These are phyloP conservation scores for Micractinium sp. DNA, from an alignment of 139 green algal genomes.

Conservation along the genomic window DNA sequence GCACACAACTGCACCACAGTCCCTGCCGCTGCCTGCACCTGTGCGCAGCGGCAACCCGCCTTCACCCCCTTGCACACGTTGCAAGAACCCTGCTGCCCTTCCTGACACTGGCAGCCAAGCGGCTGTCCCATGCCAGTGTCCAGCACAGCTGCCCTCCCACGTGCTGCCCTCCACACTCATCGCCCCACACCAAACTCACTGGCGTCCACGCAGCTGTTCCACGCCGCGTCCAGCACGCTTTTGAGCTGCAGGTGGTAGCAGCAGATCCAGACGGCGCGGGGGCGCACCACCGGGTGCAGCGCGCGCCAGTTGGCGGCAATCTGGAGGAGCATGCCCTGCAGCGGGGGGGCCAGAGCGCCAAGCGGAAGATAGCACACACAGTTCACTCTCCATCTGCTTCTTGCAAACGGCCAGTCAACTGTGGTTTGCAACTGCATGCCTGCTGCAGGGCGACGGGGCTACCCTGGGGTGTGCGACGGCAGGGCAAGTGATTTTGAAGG, in stretches of 20 bases:
- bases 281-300: constrained; percentile 44
- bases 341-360: too few relatives aligned
- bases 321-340: constrained; percentile 51
- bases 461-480: too few relatives aligned
- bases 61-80: neutral
- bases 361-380: too few relatives aligned
- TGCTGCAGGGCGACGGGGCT: too few relatives aligned
- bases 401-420: too few relatives aligned
- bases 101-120: neutral
- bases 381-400: too few relatives aligned
- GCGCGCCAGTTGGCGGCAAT: constrained; percentile 52
- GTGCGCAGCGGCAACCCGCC: neutral
- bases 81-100: too few relatives aligned
- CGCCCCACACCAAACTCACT: neutral
- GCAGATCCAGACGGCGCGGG: constrained; percentile 51
- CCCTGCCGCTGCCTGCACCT: neutral
- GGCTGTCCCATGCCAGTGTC: neutral
- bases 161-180: too few relatives aligned
- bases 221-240: constrained; percentile 35
- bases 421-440: too few relatives aligned
- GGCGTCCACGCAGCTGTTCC: constrained; percentile 46
- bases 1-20: too few relatives aligned
- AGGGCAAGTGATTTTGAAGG: too few relatives aligned
- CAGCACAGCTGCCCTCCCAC: neutral
- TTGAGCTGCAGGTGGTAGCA: constrained; percentile 42